Conservation (phyloP, 2,329 filamentous ascomycete genomes). For the Chrysoporthe deuterocubensis region DNA sequence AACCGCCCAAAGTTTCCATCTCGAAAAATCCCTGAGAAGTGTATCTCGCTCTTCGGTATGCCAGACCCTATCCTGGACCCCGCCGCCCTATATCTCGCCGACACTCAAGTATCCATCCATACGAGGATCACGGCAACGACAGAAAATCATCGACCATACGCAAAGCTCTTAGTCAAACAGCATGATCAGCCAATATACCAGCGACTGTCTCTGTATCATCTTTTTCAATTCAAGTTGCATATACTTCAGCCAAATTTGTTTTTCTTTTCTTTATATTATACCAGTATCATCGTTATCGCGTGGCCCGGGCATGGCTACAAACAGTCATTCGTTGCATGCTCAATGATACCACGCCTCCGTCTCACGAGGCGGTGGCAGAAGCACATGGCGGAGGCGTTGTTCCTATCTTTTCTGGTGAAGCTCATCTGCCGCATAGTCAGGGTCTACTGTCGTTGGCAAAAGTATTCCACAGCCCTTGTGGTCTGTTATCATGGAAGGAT, state of each 20-base stretch:
- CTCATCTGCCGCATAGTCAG: constrained; percentile 6
- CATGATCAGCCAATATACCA: constrained; percentile 4
- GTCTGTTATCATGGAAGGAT: neutral
- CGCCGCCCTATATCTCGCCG: neutral
- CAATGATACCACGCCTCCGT: constrained; percentile 27
- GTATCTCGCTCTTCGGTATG: neutral
- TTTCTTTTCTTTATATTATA: constrained; percentile 1
- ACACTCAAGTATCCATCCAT: neutral
- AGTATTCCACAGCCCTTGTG: neutral
- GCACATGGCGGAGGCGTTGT: constrained; percentile 22
- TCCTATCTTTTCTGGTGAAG: neutral
- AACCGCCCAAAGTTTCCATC: neutral
- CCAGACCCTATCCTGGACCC: neutral
- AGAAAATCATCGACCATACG: neutral
- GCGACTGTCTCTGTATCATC: constrained; percentile 15
- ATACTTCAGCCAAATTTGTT: constrained; percentile 17
- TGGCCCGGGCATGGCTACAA: constrained; percentile 25
- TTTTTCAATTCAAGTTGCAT: constrained; percentile 28
- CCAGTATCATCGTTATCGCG: constrained; percentile 5
- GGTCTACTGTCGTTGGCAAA: constrained; percentile 3
- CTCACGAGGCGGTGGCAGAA: constrained; percentile 15
- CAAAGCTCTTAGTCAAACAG: neutral
- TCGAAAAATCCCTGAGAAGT: neutral
- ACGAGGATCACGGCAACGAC: neutral
- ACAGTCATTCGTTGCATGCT: constrained; percentile 26